A percentile compares a stretch with the other conserved stretches of the same genome.
These are phyloP conservation scores for Colletotrichum sp. DNA, from an alignment of 2,329 filamentous ascomycete genomes.

Conservation along the genomic window DNA sequence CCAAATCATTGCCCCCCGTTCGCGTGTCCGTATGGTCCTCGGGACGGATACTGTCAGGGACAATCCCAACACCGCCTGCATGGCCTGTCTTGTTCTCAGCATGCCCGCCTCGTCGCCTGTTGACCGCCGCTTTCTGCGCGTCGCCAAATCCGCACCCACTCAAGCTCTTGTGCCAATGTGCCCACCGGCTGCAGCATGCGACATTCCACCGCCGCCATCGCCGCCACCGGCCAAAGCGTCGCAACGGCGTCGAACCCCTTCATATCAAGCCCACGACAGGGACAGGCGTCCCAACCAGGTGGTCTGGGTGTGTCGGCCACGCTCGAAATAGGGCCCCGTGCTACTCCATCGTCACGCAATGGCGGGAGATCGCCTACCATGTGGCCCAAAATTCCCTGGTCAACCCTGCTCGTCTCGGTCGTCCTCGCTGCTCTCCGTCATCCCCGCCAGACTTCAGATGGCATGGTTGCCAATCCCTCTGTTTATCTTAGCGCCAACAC, in stretches of 20 bases:
- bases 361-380: slow-evolving; percentile 18
- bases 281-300: slow-evolving; percentile 13
- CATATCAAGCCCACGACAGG: slow-evolving; percentile 4
- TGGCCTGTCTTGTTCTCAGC: not conserved
- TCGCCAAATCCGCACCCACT: not conserved
- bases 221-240: slow-evolving; percentile 14
- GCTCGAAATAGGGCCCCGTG: not conserved
- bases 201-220: slow-evolving; percentile 4
- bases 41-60: not conserved
- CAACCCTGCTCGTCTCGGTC: slow-evolving; percentile 2
- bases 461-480: not conserved
- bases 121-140: not conserved
- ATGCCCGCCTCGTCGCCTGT: not conserved
- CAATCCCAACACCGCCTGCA: not conserved
- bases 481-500: not conserved
- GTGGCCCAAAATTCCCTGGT: slow-evolving; percentile 11
- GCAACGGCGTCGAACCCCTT: slow-evolving; percentile 10
- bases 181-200: not conserved
- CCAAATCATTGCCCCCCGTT: not conserved
- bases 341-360: slow-evolving; percentile 5
- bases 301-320: slow-evolving; percentile 8
- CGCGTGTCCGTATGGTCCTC: not conserved
- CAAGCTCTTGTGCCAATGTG: not conserved
- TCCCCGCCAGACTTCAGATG: slow-evolving; percentile 10
- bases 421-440: not conserved